Conservation (phyloP, 352 stramenopile genomes). For the Phytophthora meadii region DNA sequence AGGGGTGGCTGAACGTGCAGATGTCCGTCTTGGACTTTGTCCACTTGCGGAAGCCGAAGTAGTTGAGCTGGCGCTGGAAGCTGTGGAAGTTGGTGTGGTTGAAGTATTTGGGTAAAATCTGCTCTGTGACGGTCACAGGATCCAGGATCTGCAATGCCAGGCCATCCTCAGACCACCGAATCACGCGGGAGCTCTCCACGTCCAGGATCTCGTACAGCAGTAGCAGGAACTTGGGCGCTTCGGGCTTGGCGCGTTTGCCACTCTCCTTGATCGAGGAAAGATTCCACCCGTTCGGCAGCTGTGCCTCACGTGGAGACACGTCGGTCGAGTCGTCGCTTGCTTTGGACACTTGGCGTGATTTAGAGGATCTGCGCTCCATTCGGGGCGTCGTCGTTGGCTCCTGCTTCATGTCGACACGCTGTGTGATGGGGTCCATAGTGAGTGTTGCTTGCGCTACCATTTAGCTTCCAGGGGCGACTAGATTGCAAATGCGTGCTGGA, state of each 20-base stretch:
- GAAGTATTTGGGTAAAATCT: slow-evolving; percentile 94
- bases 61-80: slow-evolving; percentile 93
- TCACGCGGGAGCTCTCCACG: slow-evolving; percentile 73
- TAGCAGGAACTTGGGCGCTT: slow-evolving; percentile 84
- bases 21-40: slow-evolving; percentile 88
- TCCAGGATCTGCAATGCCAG: slow-evolving; percentile 82
- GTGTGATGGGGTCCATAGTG: slow-evolving; percentile 31
- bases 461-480: slow-evolving; percentile 3
- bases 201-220: slow-evolving; percentile 85
- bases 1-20: slow-evolving; percentile 87
- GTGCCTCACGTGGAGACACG: neutral
- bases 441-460: slow-evolving; percentile 28
- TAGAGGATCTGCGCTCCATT: slow-evolving; percentile 19
- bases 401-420: slow-evolving; percentile 31
- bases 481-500: slow-evolving; percentile 18
- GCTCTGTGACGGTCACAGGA: slow-evolving; percentile 62
- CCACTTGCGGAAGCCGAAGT: slow-evolving; percentile 93
- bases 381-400: slow-evolving; percentile 5
- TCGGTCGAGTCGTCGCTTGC: slow-evolving; percentile 2
- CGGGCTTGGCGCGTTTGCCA: slow-evolving; percentile 47
- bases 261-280: slow-evolving; percentile 45
- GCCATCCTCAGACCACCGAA: slow-evolving; percentile 79
- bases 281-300: slow-evolving; percentile 32
- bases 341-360: slow-evolving; percentile 15
- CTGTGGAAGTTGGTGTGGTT: slow-evolving; percentile 94